Percentiles rank a stretch among this genome's conserved stretches.
phyloP scores from a whole-genome alignment of 2,329 filamentous ascomycete species.

The Trichophaea hybrida region DNA sequence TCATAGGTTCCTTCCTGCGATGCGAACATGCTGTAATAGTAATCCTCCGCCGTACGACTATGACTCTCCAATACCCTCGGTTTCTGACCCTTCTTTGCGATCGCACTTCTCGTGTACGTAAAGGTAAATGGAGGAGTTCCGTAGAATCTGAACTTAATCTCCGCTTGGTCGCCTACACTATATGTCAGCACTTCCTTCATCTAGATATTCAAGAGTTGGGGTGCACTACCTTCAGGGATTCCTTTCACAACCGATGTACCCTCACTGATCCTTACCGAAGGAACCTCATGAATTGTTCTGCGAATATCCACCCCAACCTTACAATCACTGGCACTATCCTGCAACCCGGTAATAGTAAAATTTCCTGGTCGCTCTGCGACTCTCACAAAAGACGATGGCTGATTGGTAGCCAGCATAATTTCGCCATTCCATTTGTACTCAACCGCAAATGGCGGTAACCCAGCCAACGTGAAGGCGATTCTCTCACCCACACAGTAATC shows the following conservation, averaged over 20 bases:
- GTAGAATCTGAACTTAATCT: slow-evolving; percentile 89
- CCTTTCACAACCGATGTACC: slow-evolving; percentile 70
- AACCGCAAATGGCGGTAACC: slow-evolving; percentile 82
- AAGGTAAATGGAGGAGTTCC: slow-evolving; percentile 95
- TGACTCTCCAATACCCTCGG: slow-evolving; percentile 76
- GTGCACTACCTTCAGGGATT: slow-evolving; percentile 60
- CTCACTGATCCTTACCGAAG: slow-evolving; percentile 76
- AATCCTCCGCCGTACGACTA: slow-evolving; percentile 70
- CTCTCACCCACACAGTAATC: slow-evolving; percentile 96
- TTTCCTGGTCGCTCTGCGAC: slow-evolving; percentile 82
- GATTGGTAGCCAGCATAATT: slow-evolving; percentile 61
- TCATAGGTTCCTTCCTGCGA: slow-evolving; percentile 95
- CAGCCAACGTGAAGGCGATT: slow-evolving; percentile 79
- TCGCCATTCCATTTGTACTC: slow-evolving; percentile 77
- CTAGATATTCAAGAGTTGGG: background rate
- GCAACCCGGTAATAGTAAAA: slow-evolving; percentile 74
- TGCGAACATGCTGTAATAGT: slow-evolving; percentile 66
- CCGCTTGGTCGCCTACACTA: slow-evolving; percentile 55
- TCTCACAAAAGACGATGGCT: slow-evolving; percentile 74
- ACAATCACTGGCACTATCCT: slow-evolving; percentile 79
- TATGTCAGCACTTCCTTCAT: background rate
- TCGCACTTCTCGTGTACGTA: slow-evolving; percentile 84
- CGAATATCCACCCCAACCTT: slow-evolving; percentile 62
- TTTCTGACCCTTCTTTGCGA: slow-evolving; percentile 62
- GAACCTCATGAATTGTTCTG: slow-evolving; percentile 81